Evolutionary conservation across 2,329 filamentous ascomycete genomes (phyloP), one percentile per base, ranked within the genome.

Genomic region (Paracoccidioides lutzii): DNA sequence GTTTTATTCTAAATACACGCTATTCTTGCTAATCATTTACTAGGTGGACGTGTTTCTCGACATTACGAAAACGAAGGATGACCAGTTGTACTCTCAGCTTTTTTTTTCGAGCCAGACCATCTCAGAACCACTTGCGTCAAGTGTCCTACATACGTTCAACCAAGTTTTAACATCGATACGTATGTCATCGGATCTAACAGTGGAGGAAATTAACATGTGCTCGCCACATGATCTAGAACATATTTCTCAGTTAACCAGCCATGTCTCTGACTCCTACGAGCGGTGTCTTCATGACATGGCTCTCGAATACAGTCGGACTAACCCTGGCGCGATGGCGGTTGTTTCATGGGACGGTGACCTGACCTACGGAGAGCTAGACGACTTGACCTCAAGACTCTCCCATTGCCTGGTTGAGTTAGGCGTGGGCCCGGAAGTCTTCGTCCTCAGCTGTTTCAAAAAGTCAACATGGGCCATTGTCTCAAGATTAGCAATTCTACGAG

Each of bases 381-480:
- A 52, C 33, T n/a, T 52, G 22, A 52, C 50, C 3, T 52, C 50
- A n/a, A 52, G 50, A 35, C 50, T 52, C n/a, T 41, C 50, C 37
- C 50, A 52, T 33, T 37, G 8, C 2, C 50, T 52, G 30, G 50
- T 52, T 52, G 50, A 42, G 6, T 22, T 52, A 42, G 50, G 50
- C 14, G 50, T 52, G 22, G 50, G 50, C 22, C 50, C 50, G 2
- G 50, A 52, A 52, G 50, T 52, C 12, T 52, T 52, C 14, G 50
- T 52, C 22, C 50, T 52, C 14, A 52, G 50, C 50, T 52, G 50
- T 52, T 59, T 59, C 41, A 56, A 59, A 33, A 59, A 59, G 32
- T 57, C 57, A 7, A 43, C 45, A 32, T 57, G 55, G 56, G 57
- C 55, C 28, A 52, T 52, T 42, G 50, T 52, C 5, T 52, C 50